Evolutionary conservation across 495 filamentous ascomycete genomes (phyloP).

Genomic region (Lindgomyces ingoldianus): DNA sequence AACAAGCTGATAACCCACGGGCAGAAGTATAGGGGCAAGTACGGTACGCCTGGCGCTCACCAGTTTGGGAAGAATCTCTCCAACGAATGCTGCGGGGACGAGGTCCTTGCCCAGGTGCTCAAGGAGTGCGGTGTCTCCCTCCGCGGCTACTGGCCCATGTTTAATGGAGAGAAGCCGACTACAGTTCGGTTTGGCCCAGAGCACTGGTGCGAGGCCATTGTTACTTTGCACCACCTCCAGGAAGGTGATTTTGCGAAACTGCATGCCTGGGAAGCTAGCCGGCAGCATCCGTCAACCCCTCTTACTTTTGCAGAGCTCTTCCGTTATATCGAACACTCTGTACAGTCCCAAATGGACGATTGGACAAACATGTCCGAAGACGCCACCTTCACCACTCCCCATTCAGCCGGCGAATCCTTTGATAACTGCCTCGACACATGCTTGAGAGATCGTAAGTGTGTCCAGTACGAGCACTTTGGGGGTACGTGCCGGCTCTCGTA

Average conservation of each 20-base stretch:
- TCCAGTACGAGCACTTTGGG: slow-evolving; percentile 27
- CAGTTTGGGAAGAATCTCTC: slow-evolving; percentile 30
- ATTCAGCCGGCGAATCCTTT: neutral
- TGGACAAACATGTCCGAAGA: slow-evolving; percentile 37
- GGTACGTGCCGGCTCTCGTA: slow-evolving; percentile 21
- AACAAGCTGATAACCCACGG: slow-evolving; percentile 35
- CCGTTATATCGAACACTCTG: slow-evolving; percentile 15
- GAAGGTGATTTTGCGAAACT: slow-evolving; percentile 26
- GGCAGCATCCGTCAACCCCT: slow-evolving; percentile 15
- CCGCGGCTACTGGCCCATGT: slow-evolving; percentile 32
- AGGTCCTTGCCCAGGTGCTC: slow-evolving; percentile 32
- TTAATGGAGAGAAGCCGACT: slow-evolving; percentile 32
- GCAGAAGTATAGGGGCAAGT: slow-evolving; percentile 17
- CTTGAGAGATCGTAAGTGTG: slow-evolving; percentile 17
- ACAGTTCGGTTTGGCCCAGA: slow-evolving; percentile 23
- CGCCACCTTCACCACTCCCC: neutral
- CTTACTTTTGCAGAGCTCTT: slow-evolving; percentile 33
- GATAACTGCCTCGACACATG: slow-evolving; percentile 26
- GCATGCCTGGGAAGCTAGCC: slow-evolving; percentile 20
- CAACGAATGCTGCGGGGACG: slow-evolving; percentile 34
- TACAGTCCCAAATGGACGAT: slow-evolving; percentile 10
- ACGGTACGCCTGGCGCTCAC: slow-evolving; percentile 20
- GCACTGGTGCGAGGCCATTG: slow-evolving; percentile 35
- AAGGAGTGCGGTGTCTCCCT: slow-evolving; percentile 21
- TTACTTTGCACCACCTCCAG: slow-evolving; percentile 31